phyloP scores from a whole-genome alignment of 768 basidiomycete genomes.

The Cystoderma amianthinum region DNA sequence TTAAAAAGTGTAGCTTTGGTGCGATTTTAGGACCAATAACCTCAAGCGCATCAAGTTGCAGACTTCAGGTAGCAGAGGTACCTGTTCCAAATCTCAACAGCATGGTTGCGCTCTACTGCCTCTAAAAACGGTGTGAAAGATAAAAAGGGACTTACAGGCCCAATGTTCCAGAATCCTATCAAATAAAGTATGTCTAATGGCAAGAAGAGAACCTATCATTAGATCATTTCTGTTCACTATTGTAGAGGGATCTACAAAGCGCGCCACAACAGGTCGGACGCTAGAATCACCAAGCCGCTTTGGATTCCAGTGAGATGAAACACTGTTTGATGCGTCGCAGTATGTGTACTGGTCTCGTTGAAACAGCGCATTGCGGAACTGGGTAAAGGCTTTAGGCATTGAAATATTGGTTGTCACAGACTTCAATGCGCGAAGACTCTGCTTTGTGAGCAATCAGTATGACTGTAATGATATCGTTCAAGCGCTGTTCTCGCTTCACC shows the following conservation, averaged over 20 bases:
- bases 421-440: constrained; percentile 6
- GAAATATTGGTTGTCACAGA: constrained; percentile 8
- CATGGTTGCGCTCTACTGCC: constrained; percentile 6
- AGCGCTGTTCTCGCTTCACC: background rate
- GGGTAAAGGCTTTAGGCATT: constrained; percentile 5
- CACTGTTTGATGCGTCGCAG: constrained; percentile 1
- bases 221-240: constrained; percentile 10
- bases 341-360: constrained; percentile 5
- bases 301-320: constrained; percentile 10
- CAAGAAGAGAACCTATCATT: constrained; percentile 8
- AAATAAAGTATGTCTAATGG: constrained; percentile 7
- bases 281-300: constrained; percentile 9
- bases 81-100: background rate
- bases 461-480: constrained; percentile 7
- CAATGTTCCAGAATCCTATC: constrained; percentile 11
- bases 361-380: constrained; percentile 6
- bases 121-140: constrained; percentile 12
- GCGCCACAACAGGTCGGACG: constrained; percentile 8
- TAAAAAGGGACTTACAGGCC: constrained; percentile 12
- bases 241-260: constrained; percentile 10
- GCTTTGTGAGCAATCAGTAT: constrained; percentile 11
- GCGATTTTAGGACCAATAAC: background rate
- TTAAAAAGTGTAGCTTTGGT: no score
- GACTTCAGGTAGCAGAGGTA: background rate
- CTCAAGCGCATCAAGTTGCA: background rate